Evolutionary conservation across 2,329 filamentous ascomycete species (phyloP).

Genomic region (Aspergillus chevalieri): DNA sequence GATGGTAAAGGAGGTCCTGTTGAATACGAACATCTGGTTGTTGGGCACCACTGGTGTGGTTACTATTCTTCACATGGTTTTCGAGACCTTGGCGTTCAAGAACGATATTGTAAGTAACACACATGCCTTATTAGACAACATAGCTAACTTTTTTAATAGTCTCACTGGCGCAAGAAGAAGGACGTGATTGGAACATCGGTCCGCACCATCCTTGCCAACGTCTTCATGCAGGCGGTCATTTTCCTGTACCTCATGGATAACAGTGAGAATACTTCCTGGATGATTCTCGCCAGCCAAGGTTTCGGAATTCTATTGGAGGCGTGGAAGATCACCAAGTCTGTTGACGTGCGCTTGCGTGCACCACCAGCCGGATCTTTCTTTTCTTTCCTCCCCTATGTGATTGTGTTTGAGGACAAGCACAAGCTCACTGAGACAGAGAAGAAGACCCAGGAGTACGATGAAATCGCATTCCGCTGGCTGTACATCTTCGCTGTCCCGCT

Average conservation of each 20-base stretch:
- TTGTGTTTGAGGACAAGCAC: constrained; percentile 94
- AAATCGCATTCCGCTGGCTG: constrained; percentile 96
- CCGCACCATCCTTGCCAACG: constrained; percentile 90
- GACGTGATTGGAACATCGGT: constrained; percentile 96
- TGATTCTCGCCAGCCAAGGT: constrained; percentile 92
- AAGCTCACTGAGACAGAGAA: constrained; percentile 90
- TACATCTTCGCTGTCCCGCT: constrained; percentile 88
- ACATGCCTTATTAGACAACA: background rate
- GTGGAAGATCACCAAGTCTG: constrained; percentile 96
- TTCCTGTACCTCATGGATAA: constrained; percentile 97
- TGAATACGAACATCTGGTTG: constrained; percentile 90
- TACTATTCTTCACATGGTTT: constrained; percentile 83
- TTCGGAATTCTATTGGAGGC: constrained; percentile 71
- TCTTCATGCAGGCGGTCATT: constrained; percentile 94
- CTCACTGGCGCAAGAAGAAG: constrained; percentile 99
- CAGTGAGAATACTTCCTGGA: constrained; percentile 96
- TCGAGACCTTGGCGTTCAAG: constrained; percentile 94
- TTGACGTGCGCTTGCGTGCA: constrained; percentile 75
- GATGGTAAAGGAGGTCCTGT: constrained; percentile 90
- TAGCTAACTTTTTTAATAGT: constrained; percentile 24
- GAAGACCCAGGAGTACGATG: constrained; percentile 97
- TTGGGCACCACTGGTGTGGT: constrained; percentile 78
- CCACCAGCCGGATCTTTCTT: constrained; percentile 62
- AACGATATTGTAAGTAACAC: constrained; percentile 72
- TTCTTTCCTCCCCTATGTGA: constrained; percentile 69